Conservation (phyloP, 1,139 yeast species). For the Yamadazyma songkhlaensis region DNA sequence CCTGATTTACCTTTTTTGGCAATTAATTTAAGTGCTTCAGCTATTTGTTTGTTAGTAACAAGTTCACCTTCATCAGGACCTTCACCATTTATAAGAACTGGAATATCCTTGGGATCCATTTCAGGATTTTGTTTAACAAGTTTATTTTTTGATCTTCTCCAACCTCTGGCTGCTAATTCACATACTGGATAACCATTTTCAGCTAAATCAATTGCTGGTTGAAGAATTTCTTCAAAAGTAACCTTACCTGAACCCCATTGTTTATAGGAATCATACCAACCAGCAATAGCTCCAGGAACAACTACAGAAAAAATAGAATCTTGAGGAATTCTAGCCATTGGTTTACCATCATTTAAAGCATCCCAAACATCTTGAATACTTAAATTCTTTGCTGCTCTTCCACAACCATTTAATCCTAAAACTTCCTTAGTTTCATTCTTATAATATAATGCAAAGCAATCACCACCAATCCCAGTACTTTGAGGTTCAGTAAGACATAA, state of each 20-base stretch:
- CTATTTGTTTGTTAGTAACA: conserved; percentile 51
- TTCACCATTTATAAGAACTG: conserved; percentile 27
- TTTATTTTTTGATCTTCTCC: conserved; percentile 41
- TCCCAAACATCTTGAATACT: conserved; percentile 49
- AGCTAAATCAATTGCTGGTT: conserved; percentile 72
- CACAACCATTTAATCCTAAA: conserved; percentile 74
- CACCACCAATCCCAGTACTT: conserved; percentile 84
- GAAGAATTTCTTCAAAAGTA: conserved; percentile 53
- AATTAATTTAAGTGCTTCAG: conserved; percentile 50
- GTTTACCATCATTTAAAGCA: conserved; percentile 38
- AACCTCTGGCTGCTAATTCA: conserved; percentile 53
- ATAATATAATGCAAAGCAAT: conserved; percentile 68
- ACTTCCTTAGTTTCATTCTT: conserved; percentile 49
- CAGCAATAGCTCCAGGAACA: conserved; percentile 21
- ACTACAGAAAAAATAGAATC: conserved; percentile 44
- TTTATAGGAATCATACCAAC: conserved; percentile 46
- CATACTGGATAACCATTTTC: conserved; percentile 66
- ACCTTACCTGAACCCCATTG: conserved; percentile 75
- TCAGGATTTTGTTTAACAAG: conserved; percentile 37
- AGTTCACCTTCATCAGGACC: conserved; percentile 63
- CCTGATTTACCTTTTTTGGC: conserved; percentile 61
- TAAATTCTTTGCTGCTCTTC: conserved; percentile 58
- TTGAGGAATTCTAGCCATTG: conserved; percentile 39
- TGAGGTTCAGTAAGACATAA: conserved; percentile 71
- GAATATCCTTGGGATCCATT: conserved; percentile 24